Base-by-base conservation (phyloP, 2,329 filamentous ascomycete genomes). In the Aspergillus transmontanensis region DNA sequence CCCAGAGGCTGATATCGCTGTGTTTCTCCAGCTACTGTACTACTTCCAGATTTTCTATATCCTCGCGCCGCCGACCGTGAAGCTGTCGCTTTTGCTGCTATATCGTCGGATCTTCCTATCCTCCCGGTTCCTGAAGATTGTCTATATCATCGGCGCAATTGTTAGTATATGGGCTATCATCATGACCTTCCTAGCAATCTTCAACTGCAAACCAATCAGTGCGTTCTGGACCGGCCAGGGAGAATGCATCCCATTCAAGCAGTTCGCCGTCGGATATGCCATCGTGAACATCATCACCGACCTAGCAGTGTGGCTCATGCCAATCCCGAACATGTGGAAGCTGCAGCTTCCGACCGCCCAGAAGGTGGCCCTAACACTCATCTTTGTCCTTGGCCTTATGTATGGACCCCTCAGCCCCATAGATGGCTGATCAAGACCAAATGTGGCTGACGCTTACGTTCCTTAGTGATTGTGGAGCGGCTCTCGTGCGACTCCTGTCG, bases 241-340 rank as follows among this genome's bases (percentile, higher is more conserved):
- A n/a, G 9, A 43, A 53, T 53, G 57, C 34, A 30, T 59, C 9
- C 34, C 57, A 2, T 34, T 59, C 3, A 39, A 28, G 16, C 6
- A 21, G 10, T 53, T 59, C 21, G 32, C 57, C 6, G 21, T 59
- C 21, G 57, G 46, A 23, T 59, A 53, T 21, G 57, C 41, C 30
- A 50, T 59, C 4, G 57, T 59, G 2, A 59, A 53, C 28, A 59
- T 59, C 16, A 9, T 32, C 12, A 59, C 57, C 3, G 46, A 53
- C 12, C 6, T 59, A 23, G 34, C 21, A 5, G 57, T 59, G 16
- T 59, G 57, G 57, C 32, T 53, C 28, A 59, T 59, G 57, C 46
- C 46, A 19, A 53, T 59, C 16, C 57, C 57, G 7, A 53, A n/a
- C 7, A 59, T 59, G 57, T 59, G 57, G 57, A 59, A 28, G 34